These are phyloP conservation scores for Allium sativum DNA, from an alignment of 106 monocot genomes.

Conservation along the genomic window DNA sequence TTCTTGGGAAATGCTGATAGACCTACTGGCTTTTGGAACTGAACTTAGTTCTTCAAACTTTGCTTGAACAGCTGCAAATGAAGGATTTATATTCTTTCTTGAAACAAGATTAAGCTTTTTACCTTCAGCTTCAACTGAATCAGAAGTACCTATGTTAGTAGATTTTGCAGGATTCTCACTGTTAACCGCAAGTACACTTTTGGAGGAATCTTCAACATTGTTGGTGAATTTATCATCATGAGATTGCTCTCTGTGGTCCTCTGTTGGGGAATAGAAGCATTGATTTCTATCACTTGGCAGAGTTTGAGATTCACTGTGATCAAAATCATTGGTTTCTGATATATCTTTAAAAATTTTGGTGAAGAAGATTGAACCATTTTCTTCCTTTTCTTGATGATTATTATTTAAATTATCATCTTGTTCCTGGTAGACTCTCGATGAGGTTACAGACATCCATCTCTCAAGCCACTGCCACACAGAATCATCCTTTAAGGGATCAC, in stretches of 20 bases:
- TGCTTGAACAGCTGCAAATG: constrained; percentile 78
- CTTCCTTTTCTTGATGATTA: not conserved
- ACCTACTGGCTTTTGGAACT: constrained; percentile 13
- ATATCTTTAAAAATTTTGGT: not conserved
- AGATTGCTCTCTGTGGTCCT: constrained; percentile 19
- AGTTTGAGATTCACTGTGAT: constrained; percentile 13
- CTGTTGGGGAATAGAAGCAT: not conserved
- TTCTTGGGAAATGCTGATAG: constrained; percentile 20
- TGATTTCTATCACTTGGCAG: constrained; percentile 7
- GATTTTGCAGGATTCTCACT: constrained; percentile 17
- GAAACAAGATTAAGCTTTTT: constrained; percentile 22
- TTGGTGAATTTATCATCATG: constrained; percentile 8
- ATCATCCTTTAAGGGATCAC: constrained; percentile 62
- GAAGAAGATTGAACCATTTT: not conserved
- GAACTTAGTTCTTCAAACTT: constrained; percentile 89
- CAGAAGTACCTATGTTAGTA: constrained; percentile 12
- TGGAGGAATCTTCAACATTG: not conserved
- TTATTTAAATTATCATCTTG: constrained; percentile 1
- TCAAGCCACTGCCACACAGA: constrained; percentile 86
- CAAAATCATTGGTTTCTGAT: constrained; percentile 1
- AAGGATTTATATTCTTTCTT: constrained; percentile 53
- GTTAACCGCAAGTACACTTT: not conserved
- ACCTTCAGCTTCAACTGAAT: constrained; percentile 35
- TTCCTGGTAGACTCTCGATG: constrained; percentile 14
- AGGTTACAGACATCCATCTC: constrained; percentile 64